Percentiles rank a stretch among this genome's conserved stretches.
These are phyloP conservation scores for Monosporascus sp. DNA, from an alignment of 2,329 filamentous ascomycete genomes.

Conservation along the genomic window DNA sequence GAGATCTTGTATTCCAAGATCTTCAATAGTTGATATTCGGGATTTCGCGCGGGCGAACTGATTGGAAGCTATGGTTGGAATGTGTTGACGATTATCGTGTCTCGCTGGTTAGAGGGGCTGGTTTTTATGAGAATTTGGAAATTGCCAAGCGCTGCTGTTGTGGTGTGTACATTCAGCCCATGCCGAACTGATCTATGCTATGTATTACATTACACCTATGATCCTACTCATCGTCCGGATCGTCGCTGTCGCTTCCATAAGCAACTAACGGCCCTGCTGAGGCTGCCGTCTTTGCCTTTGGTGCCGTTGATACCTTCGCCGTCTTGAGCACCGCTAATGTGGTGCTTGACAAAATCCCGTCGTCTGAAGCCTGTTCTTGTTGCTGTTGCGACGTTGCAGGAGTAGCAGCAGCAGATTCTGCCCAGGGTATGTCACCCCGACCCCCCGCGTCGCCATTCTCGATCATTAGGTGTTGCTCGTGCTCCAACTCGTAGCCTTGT, in stretches of 20 bases:
- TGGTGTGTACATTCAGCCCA: constrained; percentile 9
- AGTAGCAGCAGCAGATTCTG: constrained; percentile 20
- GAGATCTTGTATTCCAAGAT: constrained; percentile 81
- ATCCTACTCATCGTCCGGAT: constrained; percentile 30
- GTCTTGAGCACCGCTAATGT: constrained; percentile 74
- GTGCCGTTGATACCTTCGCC: constrained; percentile 48
- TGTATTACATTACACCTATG: constrained; percentile 14
- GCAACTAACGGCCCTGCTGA: constrained; percentile 70
- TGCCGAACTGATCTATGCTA: not conserved
- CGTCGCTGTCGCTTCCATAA: constrained; percentile 88
- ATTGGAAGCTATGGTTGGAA: too few species aligned
- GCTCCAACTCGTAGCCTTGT: constrained; percentile 57
- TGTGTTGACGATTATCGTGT: too few species aligned
- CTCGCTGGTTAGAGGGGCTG: too few species aligned
- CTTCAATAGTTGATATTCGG: constrained; percentile 63
- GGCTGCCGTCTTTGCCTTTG: constrained; percentile 47
- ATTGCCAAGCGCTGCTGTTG: too few species aligned
- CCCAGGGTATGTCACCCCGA: constrained; percentile 24
- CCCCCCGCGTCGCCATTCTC: constrained; percentile 48
- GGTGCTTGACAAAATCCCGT: constrained; percentile 74
- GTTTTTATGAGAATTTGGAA: too few species aligned
- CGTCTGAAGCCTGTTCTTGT: constrained; percentile 29
- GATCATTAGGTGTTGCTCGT: constrained; percentile 54
- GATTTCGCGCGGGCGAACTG: too few species aligned
- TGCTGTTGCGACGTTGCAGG: constrained; percentile 34